Conservation (phyloP, 2,329 filamentous ascomycete species). For the Colletotrichum camelliae region DNA sequence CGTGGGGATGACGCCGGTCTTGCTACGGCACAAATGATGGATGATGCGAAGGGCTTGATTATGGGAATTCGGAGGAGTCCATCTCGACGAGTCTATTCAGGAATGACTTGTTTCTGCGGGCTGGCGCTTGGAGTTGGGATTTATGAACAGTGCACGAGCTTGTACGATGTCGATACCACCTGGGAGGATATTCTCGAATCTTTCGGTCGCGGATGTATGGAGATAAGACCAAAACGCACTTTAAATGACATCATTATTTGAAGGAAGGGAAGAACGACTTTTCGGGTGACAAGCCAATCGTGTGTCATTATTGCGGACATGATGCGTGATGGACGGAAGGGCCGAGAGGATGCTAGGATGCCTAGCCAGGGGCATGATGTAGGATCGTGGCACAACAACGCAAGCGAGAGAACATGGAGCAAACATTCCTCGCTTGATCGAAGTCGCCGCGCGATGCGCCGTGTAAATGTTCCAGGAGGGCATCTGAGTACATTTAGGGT, state of each 20-base stretch:
- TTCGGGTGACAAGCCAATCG: background rate
- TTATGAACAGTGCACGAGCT: background rate
- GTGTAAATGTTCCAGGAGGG: background rate
- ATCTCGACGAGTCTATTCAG: background rate
- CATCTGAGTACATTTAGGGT: background rate
- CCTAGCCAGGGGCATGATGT: background rate
- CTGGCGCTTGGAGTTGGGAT: background rate
- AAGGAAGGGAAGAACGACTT: background rate
- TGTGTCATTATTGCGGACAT: background rate
- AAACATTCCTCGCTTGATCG: background rate
- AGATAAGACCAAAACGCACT: background rate
- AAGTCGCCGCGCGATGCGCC: background rate
- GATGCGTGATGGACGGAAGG: background rate
- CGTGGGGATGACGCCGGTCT: background rate
- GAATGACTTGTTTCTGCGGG: background rate
- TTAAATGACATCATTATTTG: background rate
- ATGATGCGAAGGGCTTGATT: no score
- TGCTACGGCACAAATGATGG: background rate
- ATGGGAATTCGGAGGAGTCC: background rate
- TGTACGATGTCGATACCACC: background rate
- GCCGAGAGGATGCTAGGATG: background rate
- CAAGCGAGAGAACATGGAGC: background rate
- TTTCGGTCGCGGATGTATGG: background rate
- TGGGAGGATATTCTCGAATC: background rate
- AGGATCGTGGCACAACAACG: background rate